These are phyloP conservation scores for Dalbergia cultrata DNA, from an alignment of 306 rosid genomes.

Conservation along the genomic window DNA sequence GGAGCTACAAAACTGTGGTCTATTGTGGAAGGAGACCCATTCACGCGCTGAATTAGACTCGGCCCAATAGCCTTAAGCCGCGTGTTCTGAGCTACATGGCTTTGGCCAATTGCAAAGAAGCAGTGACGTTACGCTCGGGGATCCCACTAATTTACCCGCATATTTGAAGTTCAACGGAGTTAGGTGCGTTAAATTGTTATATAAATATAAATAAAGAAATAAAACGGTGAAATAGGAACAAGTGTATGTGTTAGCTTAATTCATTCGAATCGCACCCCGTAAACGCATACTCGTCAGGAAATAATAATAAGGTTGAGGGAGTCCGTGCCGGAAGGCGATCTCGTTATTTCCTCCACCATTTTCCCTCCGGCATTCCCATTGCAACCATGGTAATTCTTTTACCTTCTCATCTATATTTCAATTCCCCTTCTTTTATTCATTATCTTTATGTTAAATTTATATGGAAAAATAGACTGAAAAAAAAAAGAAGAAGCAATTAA, in stretches of 20 bases:
- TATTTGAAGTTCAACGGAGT: not conserved
- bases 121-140: slow-evolving; percentile 53
- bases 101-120: slow-evolving; percentile 47
- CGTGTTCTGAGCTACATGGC: slow-evolving; percentile 6
- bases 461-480: too few species aligned
- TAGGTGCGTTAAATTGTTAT: not conserved
- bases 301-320: slow-evolving; percentile 43
- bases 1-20: not conserved
- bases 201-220: slow-evolving; percentile 14
- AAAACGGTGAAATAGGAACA: not conserved
- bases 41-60: not conserved
- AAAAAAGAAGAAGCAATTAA: not conserved
- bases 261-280: not conserved
- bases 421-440: not conserved
- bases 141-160: not conserved
- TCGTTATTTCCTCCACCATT: slow-evolving; percentile 37
- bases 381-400: slow-evolving; percentile 45
- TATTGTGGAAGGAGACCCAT: not conserved
- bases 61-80: not conserved
- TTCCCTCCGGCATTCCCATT: slow-evolving; percentile 22
- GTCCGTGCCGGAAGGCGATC: slow-evolving; percentile 54
- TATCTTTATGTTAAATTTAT: too few species aligned
- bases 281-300: not conserved
- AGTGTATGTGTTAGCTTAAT: slow-evolving; percentile 6
- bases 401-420: not conserved